Conservation (phyloP, 805 yeast genomes). For the Jamesozyma spencerorum region DNA sequence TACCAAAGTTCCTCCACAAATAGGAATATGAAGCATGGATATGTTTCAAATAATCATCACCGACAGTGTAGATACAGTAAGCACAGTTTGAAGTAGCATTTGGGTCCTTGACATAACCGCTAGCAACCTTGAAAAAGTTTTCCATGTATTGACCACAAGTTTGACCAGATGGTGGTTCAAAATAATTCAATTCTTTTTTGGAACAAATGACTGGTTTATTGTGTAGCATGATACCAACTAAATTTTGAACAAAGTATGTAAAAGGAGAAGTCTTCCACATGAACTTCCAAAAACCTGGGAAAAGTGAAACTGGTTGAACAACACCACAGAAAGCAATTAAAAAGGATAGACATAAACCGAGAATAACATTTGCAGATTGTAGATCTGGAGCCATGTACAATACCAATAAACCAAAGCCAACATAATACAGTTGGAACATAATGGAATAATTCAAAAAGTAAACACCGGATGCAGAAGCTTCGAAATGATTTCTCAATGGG, state of each 20-base stretch:
- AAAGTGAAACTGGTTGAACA: conserved; percentile 30
- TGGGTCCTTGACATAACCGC: conserved; percentile 20
- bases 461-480: conserved; percentile 38
- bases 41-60: conserved; percentile 43
- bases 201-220: conserved; percentile 37
- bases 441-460: conserved; percentile 34
- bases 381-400: conserved; percentile 17
- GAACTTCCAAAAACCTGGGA: conserved; percentile 38
- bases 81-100: conserved; percentile 42
- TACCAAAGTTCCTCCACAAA: conserved; percentile 53
- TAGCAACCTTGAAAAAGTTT: conserved; percentile 10
- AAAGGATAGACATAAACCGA: conserved; percentile 21
- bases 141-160: conserved; percentile 21
- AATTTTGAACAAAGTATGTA: conserved; percentile 36
- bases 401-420: conserved; percentile 32
- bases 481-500: conserved; percentile 29
- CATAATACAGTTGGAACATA: conserved; percentile 40
- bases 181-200: conserved; percentile 13
- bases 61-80: conserved; percentile 44
- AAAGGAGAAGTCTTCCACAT: conserved; percentile 36
- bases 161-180: conserved; percentile 16
- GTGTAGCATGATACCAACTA: conserved; percentile 43
- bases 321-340: conserved; percentile 33
- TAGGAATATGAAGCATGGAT: conserved; percentile 26
- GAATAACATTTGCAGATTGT: conserved; percentile 24